phyloP scores from a whole-genome alignment of 768 basidiomycete species.

The Hydnomerulius pinastri region DNA sequence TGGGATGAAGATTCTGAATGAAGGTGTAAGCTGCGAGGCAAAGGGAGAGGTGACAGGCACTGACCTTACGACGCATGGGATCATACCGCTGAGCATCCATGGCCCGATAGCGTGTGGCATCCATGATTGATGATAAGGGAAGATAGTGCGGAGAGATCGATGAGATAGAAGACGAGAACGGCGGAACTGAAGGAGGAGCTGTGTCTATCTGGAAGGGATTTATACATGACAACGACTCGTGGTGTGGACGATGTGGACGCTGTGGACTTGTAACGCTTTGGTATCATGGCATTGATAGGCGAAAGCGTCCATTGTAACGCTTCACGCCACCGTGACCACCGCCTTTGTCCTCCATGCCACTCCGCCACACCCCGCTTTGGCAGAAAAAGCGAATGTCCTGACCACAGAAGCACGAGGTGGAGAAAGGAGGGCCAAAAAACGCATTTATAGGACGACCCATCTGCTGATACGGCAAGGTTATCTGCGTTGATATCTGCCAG shows the following conservation, averaged over 20 bases:
- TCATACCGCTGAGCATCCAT: slow-evolving; percentile 37
- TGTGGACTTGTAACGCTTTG: slow-evolving; percentile 20
- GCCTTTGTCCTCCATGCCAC: slow-evolving; percentile 22
- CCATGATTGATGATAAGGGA: slow-evolving; percentile 30
- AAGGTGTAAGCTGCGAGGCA: slow-evolving; percentile 23
- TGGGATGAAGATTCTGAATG: slow-evolving; percentile 19
- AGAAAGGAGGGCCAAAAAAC: slow-evolving; percentile 1
- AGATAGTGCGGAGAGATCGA: slow-evolving; percentile 26
- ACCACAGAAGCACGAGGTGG: slow-evolving; percentile 4
- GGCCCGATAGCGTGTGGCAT: slow-evolving; percentile 25
- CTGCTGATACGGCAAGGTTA: slow-evolving; percentile 8
- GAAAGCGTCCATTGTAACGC: slow-evolving; percentile 16
- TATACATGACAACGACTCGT: slow-evolving; percentile 27
- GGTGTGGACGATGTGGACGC: slow-evolving; percentile 23
- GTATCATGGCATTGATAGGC: slow-evolving; percentile 20
- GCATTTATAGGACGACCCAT: slow-evolving; percentile 16
- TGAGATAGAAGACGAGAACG: slow-evolving; percentile 30
- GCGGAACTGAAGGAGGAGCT: slow-evolving; percentile 26
- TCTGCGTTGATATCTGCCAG: slow-evolving; percentile 11
- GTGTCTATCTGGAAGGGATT: slow-evolving; percentile 21
- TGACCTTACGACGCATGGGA: slow-evolving; percentile 30
- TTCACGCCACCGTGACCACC: slow-evolving; percentile 10
- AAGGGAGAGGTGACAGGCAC: slow-evolving; percentile 17
- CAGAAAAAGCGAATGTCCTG: slow-evolving; percentile 1
- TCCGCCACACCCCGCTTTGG: slow-evolving; percentile 21